These are phyloP conservation scores for Rhazya stricta DNA, from an alignment of 257 asterid species.

Conservation along the genomic window DNA sequence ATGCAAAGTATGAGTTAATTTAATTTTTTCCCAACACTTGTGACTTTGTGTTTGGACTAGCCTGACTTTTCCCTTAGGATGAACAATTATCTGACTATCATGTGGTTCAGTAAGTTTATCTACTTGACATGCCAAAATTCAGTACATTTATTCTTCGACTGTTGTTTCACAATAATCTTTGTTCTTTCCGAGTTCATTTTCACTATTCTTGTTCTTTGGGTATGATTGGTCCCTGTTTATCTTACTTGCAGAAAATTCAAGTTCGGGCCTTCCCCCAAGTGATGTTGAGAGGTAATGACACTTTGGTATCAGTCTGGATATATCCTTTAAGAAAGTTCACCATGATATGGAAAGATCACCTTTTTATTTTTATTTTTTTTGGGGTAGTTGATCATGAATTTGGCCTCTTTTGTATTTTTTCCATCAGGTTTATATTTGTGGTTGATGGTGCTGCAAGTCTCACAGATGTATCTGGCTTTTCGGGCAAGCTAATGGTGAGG, in stretches of 20 bases:
- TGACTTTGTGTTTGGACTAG: not conserved
- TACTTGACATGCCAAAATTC: not conserved
- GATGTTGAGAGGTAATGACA: constrained; percentile 74
- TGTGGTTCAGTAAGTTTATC: not conserved
- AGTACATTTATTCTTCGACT: not conserved
- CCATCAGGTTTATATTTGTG: constrained; percentile 67
- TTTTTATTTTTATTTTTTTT: not conserved
- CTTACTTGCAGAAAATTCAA: constrained; percentile 59
- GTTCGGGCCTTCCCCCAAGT: constrained; percentile 63
- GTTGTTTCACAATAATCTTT: not conserved
- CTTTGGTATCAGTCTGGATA: constrained; percentile 1
- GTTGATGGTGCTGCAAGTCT: constrained; percentile 65
- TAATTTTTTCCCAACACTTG: not conserved
- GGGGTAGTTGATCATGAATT: not conserved
- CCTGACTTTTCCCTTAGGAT: constrained; percentile 4
- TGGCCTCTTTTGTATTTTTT: constrained; percentile 12
- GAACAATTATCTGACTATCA: constrained; percentile 7
- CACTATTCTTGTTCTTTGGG: not conserved
- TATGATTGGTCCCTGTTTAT: not conserved
- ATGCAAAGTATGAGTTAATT: constrained; percentile 60
- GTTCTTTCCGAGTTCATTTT: not conserved
- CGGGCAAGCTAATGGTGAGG: constrained; percentile 54
- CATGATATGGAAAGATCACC: not conserved
- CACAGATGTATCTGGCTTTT: constrained; percentile 34
- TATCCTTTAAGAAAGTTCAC: not conserved